phyloP scores from a whole-genome alignment of 2,329 filamentous ascomycete genomes.

The Scedosporium aurantiacum region DNA sequence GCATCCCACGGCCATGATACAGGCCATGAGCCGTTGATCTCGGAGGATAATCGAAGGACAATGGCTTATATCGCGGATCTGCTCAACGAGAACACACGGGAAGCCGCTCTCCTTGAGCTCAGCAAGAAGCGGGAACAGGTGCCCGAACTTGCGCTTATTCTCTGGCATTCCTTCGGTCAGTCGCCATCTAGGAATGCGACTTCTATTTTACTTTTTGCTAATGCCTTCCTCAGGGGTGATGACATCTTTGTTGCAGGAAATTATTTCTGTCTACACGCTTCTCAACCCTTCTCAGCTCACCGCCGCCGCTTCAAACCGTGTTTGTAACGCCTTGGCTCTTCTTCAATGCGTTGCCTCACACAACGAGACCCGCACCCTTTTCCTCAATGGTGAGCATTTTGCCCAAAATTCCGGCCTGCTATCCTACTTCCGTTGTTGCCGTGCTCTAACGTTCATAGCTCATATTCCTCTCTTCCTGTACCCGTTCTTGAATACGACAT shows the following conservation, averaged over 20 bases:
- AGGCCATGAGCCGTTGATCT: slow-evolving; percentile 52
- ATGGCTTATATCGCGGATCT: slow-evolving; percentile 87
- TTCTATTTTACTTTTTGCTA: neutral
- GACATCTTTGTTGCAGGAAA: slow-evolving; percentile 94
- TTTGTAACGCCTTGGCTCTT: slow-evolving; percentile 92
- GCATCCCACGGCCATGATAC: slow-evolving; percentile 41
- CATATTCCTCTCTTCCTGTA: slow-evolving; percentile 97
- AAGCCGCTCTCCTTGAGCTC: slow-evolving; percentile 84
- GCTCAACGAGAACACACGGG: slow-evolving; percentile 74
- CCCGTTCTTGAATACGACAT: slow-evolving; percentile 96
- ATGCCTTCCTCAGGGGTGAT: slow-evolving; percentile 63
- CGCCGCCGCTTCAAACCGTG: slow-evolving; percentile 90
- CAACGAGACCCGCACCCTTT: slow-evolving; percentile 88
- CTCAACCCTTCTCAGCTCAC: slow-evolving; percentile 95
- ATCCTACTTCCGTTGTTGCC: neutral
- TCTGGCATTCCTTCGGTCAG: slow-evolving; percentile 97
- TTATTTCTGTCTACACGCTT: slow-evolving; percentile 95
- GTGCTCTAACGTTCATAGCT: slow-evolving; percentile 38
- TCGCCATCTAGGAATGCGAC: slow-evolving; percentile 8
- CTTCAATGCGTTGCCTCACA: slow-evolving; percentile 96
- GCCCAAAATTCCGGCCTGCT: neutral
- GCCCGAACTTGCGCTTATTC: slow-evolving; percentile 84
- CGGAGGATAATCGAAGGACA: slow-evolving; percentile 87
- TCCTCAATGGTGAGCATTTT: slow-evolving; percentile 64
- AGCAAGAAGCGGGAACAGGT: slow-evolving; percentile 99